Evolutionary conservation across 768 basidiomycete species (phyloP), one percentile per base, ranked within the genome.

Genomic region (Rhodotorula diobovata): DNA sequence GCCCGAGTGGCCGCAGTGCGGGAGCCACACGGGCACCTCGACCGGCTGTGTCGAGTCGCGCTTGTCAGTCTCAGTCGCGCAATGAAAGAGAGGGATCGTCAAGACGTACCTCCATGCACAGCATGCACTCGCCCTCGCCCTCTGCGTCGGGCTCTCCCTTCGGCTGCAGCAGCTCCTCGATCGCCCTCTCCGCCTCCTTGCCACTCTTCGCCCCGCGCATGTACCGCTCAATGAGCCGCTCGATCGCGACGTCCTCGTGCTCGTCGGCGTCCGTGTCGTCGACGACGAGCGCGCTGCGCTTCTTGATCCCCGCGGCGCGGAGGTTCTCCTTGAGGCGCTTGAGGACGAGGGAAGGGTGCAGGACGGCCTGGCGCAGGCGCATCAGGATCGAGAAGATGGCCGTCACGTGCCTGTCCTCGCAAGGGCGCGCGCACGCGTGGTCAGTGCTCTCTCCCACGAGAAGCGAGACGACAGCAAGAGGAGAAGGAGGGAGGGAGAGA

Each of bases 281-380:
- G 54, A 57, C 59, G 14, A 62, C 62, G 11, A n/a, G 41, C 8
- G 32, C 30, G 39, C 56, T 48, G 28, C 10, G n/a, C n/a, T n/a
- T n/a, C 41, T 30, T 61, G 58, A 61, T 30, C 30, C 51, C 73
- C 48, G 60, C 37, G 1, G 91, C 92, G 65, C 91, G 85, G 6
- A 98, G 83, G 80, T 97, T 97, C 2, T 93, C 95, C 11, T 82
- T 80, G 18, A 84, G 71, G 53, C 81, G 80, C 54, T 79, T 85
- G 18, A 90, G 81, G 16, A 96, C 91, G 34, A 98, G 86, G 71
- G 85, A 85, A 0, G 95, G 92, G 78, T 97, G 95, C 32, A 96
- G 84, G 8, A 96, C 93, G 16, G 93, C 93, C 66, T 93, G 91
- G 43, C 95, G 89, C 39, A 96, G 81, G 70, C 88, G 86, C 91